Evolutionary conservation across 495 filamentous ascomycete species (phyloP), one percentile per base, ranked within the genome.

Genomic region (Pseudomonodictys pantanalensis): DNA sequence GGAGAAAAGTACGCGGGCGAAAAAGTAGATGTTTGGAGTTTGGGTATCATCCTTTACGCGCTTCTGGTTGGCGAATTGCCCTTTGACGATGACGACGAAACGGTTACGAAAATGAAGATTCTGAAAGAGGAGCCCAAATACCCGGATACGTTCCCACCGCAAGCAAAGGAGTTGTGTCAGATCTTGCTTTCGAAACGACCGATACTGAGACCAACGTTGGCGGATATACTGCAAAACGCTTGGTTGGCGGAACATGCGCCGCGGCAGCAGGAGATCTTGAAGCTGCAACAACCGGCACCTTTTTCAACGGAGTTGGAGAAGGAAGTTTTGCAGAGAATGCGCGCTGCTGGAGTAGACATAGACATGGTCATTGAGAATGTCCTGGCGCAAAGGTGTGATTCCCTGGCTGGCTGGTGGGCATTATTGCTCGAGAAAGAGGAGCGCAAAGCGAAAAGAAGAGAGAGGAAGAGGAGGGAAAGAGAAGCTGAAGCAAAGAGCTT

Each of bases 1-100:
- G 95, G 91, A 33, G 93, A 98, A 73, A 97, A 95, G 70, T 98
- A 98, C 69, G 92, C 91, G 0, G 92, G 91, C 1, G 92, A 97
- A 75, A 96, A 95, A 72, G 93, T 98, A 53, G 93, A 98, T 70
- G 90, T 97, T 5, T 98, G 93, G 93, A 97, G 93, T 71, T 73
- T 98, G 66, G 93, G 93, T 0, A 91, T 97, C 46, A 98, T 98
- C 61, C 81, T 98, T 20, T 97, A 95, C 72, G 92, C 93, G 33
- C 78, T 98, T 29, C 77, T 98, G 46, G 88, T 86, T 39, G 93
- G 93, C 38, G 95, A 97, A 73, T 80, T 98, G 20, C 93, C 93
- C 5, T 98, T 92, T 68, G 93, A 98, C 67, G 93, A 98, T 52
- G 93, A 97, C 67, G 92, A 77, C 38, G 73, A 96, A 64, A 83